Evolutionary conservation across 2,329 filamentous ascomycete species (phyloP).

Genomic region (Botrytis fabae): DNA sequence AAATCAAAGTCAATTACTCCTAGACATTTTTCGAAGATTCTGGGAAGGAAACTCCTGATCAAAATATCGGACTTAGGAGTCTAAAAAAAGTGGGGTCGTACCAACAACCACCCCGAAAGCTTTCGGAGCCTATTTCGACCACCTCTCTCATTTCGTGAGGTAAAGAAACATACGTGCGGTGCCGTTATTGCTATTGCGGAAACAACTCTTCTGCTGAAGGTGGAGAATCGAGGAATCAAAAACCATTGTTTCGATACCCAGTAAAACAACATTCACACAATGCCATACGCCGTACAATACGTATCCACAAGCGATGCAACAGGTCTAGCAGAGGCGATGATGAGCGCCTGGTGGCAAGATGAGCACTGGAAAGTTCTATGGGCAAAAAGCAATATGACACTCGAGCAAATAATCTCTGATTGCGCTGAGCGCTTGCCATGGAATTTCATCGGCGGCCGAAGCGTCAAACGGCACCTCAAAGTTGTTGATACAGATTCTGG

Average conservation of each 20-base stretch:
- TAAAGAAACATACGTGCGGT: background rate
- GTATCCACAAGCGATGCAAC: background rate
- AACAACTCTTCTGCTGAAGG: rapidly evolving
- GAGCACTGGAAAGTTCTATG: background rate
- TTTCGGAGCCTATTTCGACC: background rate
- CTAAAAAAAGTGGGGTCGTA: background rate
- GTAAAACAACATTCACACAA: background rate
- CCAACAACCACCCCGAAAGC: background rate
- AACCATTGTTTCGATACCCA: background rate
- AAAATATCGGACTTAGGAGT: background rate
- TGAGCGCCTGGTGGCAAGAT: background rate
- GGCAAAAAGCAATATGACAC: background rate
- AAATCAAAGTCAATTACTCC: background rate
- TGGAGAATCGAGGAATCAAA: background rate
- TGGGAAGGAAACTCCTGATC: background rate
- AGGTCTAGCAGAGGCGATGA: background rate
- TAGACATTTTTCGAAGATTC: background rate
- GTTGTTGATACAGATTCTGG: background rate
- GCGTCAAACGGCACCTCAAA: background rate
- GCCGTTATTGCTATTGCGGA: background rate
- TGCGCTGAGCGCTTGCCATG: background rate
- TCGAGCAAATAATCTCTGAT: background rate
- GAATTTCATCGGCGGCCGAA: background rate
- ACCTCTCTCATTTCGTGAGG: background rate
- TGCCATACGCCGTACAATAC: background rate